A percentile compares a stretch with the other conserved stretches of the same genome.
phyloP scores from a whole-genome alignment of 805 yeast species.

The Candida pseudoglaebosa region DNA sequence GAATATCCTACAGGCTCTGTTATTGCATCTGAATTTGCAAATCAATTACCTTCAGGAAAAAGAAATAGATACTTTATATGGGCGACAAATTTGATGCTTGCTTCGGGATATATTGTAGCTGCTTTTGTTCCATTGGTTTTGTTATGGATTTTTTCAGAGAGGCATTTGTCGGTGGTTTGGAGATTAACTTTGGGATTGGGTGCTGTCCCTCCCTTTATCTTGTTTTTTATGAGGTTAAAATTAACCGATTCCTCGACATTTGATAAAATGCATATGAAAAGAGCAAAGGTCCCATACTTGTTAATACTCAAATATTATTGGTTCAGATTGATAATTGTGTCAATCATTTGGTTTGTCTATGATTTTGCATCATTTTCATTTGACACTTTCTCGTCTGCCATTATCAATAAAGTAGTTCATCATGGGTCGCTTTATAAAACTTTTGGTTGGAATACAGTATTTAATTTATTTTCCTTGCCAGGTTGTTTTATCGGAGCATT shows the following conservation, averaged over 20 bases:
- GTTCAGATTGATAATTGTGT: conserved; percentile 67
- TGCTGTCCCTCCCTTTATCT: conserved; percentile 77
- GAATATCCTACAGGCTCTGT: conserved; percentile 94
- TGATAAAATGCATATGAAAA: conserved; percentile 65
- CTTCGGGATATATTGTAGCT: conserved; percentile 76
- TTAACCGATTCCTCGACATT: conserved; percentile 73
- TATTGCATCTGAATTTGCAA: conserved; percentile 89
- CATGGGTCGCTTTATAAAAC: conserved; percentile 47
- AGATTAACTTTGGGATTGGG: conserved; percentile 87
- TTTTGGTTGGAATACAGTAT: conserved; percentile 90
- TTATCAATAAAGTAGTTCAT: conserved; percentile 52
- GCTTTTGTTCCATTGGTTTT: conserved; percentile 84
- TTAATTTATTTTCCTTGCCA: conserved; percentile 84
- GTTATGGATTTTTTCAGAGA: conserved; percentile 72
- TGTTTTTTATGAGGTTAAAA: conserved; percentile 73
- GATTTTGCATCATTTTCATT: conserved; percentile 87
- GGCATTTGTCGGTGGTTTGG: conserved; percentile 82
- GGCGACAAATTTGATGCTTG: conserved; percentile 89
- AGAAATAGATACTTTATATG: conserved; percentile 86
- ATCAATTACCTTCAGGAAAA: conserved; percentile 67
- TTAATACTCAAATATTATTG: conserved; percentile 76
- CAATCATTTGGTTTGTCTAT: conserved; percentile 86
- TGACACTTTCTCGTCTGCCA: conserved; percentile 76
- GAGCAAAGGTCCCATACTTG: conserved; percentile 60
- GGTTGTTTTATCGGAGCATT: conserved; percentile 88